A percentile compares a stretch with the other conserved stretches of the same genome.
Evolutionary conservation across 352 stramenopile species (phyloP).

Genomic region (Globisporangium uncinulatum): DNA sequence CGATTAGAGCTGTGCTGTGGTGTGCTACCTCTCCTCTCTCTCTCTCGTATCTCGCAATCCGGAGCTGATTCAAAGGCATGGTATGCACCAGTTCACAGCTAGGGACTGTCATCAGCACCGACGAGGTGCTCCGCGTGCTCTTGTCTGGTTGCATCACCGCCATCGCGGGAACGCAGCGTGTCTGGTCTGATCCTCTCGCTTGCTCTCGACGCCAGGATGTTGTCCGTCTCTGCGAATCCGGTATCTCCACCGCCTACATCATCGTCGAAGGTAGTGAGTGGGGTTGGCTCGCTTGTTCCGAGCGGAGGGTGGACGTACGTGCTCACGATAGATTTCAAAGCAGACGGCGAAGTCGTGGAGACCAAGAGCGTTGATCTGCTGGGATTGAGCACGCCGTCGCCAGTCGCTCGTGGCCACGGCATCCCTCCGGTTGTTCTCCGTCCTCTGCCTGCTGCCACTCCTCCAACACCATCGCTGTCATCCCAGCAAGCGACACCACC

Average conservation of each 20-base stretch:
- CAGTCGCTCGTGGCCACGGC: background rate
- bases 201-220: conserved; percentile 15
- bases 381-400: conserved; percentile 14
- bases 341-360: conserved; percentile 4
- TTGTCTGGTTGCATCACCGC: too few species aligned
- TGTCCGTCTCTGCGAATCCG: conserved; percentile 11
- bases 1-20: background rate
- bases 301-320: background rate
- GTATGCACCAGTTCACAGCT: conserved; percentile 7
- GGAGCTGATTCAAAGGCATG: background rate
- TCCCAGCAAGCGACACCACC: background rate
- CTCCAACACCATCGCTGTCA: background rate
- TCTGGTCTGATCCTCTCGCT: background rate
- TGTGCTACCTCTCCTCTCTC: background rate
- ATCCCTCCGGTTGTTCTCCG: background rate
- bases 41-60: background rate
- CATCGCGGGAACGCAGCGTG: background rate
- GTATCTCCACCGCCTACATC: conserved; percentile 7
- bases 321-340: background rate
- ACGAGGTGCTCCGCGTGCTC: conserved; percentile 6
- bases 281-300: background rate
- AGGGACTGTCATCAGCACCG: conserved; percentile 6
- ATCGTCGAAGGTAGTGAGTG: conserved; percentile 12
- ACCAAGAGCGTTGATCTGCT: conserved; percentile 24
- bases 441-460: background rate